Evolutionary conservation across 2,329 filamentous ascomycete species (phyloP), one percentile per base, ranked within the genome.

Genomic region (Bipolaris bicolor): DNA sequence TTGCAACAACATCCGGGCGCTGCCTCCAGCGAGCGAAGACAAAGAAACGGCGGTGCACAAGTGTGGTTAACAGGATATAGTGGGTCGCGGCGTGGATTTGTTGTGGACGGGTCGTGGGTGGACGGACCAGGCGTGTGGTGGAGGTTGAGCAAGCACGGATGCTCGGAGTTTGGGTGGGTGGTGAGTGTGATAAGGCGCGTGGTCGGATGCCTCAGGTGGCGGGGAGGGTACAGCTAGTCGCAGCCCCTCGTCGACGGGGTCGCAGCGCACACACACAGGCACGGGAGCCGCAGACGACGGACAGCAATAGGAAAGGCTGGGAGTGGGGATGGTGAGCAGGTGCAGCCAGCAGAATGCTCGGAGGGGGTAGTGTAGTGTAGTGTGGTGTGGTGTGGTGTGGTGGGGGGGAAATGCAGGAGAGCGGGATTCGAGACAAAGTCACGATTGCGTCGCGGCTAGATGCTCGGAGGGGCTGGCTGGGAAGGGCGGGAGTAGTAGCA

Each of bases 1-100:
- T 63, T 67, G 72, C 65, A 67, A 67, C 67, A 70, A 74, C 73
- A 76, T 76, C 58, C 73, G 71, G 67, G 67, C 55, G 50, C 62
- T 58, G 65, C 58, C 60, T 58, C 62, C 55, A 60, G 61, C 37
- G 46, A 54, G 55, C 47, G 34, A 51, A 43, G 57, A 45, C 46
- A 52, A 48, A 57, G 41, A 57, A 60, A 49, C 52, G 52, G 56
- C 41, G 45, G 24, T 11, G 55, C 52, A 18, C n/a, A 44, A 50
- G 33, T 16, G 22, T 39, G 15, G 40, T 51, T 29, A 50, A 49
- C 34, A 34, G 37, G 24, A 55, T 46, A 37, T 40, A n/a, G 49
- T 52, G 50, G 31, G 13, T 40, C 36, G 41, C 47, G 60, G 64
- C 53, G 70, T 64, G 33, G 56, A 49, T 59, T 66, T 40, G 64